These are phyloP conservation scores for Ballota nigra DNA, from an alignment of 257 asterid species.

Conservation along the genomic window DNA sequence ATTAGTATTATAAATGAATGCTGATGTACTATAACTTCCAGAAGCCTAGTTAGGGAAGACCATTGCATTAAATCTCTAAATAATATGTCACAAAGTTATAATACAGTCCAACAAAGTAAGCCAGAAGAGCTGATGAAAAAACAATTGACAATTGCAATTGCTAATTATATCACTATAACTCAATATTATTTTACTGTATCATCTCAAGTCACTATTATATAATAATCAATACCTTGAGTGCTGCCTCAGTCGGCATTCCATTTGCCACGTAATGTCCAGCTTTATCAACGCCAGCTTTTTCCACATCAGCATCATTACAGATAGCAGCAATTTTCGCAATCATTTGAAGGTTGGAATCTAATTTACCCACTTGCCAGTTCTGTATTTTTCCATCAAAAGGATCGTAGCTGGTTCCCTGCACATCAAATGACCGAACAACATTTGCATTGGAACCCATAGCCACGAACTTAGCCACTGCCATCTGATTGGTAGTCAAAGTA, in stretches of 20 bases:
- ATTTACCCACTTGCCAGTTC: constrained; percentile 63
- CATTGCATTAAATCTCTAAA: neutral
- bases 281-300: constrained; percentile 60
- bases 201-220: neutral
- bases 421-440: constrained; percentile 57
- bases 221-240: constrained; percentile 67
- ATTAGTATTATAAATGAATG: neutral
- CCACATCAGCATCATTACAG: constrained; percentile 94
- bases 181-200: neutral
- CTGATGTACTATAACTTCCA: neutral
- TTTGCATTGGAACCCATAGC: constrained; percentile 63
- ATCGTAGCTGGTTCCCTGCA: constrained; percentile 80
- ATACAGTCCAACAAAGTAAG: neutral
- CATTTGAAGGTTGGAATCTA: constrained; percentile 82
- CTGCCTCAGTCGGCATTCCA: constrained; percentile 98
- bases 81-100: neutral
- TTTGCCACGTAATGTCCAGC: constrained; percentile 64
- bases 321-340: constrained; percentile 94
- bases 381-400: constrained; percentile 88
- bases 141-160: neutral
- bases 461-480: constrained; percentile 91
- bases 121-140: neutral
- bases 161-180: neutral
- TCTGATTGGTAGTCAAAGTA: constrained; percentile 94
- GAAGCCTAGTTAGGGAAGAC: neutral